Evolutionary conservation across 2,329 filamentous ascomycete genomes (phyloP).

Genomic region (Bisporella sp.): DNA sequence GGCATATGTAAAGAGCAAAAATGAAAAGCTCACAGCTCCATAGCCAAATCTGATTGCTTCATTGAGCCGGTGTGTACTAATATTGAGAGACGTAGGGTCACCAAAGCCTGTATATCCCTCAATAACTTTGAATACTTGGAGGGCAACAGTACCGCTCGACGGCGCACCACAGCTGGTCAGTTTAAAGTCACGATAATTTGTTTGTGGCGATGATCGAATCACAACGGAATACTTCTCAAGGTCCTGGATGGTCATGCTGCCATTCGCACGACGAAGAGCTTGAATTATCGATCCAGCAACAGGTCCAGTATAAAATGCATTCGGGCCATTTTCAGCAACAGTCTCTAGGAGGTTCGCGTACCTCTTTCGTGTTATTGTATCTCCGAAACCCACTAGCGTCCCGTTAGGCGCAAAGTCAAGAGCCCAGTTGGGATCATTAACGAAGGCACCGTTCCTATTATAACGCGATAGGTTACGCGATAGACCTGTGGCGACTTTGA

Average conservation of each 20-base stretch:
- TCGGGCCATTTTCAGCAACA: slow-evolving; percentile 64
- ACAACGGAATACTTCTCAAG: slow-evolving; percentile 62
- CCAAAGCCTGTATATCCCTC: slow-evolving; percentile 60
- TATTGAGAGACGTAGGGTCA: neutral
- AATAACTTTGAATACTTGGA: slow-evolving; percentile 29
- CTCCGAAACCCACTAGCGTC: slow-evolving; percentile 59
- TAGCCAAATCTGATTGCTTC: neutral
- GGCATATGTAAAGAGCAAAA: too few relatives aligned
- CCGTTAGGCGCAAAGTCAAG: slow-evolving; percentile 81
- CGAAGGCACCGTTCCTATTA: neutral
- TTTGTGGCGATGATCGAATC: slow-evolving; percentile 54
- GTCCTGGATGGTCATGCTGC: slow-evolving; percentile 76
- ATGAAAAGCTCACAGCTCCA: neutral
- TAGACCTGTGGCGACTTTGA: slow-evolving; percentile 50
- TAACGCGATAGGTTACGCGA: slow-evolving; percentile 26
- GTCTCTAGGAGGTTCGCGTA: slow-evolving; percentile 72
- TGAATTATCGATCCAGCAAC: slow-evolving; percentile 67
- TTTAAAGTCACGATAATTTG: slow-evolving; percentile 60
- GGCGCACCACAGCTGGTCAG: slow-evolving; percentile 65
- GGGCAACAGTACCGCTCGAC: slow-evolving; percentile 64
- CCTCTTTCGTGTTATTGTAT: slow-evolving; percentile 69
- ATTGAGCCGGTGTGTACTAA: neutral
- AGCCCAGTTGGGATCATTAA: slow-evolving; percentile 31
- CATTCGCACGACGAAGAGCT: slow-evolving; percentile 58
- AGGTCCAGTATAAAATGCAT: slow-evolving; percentile 64